phyloP scores from a whole-genome alignment of 257 asterid genomes.

The Agastache rugosa region DNA sequence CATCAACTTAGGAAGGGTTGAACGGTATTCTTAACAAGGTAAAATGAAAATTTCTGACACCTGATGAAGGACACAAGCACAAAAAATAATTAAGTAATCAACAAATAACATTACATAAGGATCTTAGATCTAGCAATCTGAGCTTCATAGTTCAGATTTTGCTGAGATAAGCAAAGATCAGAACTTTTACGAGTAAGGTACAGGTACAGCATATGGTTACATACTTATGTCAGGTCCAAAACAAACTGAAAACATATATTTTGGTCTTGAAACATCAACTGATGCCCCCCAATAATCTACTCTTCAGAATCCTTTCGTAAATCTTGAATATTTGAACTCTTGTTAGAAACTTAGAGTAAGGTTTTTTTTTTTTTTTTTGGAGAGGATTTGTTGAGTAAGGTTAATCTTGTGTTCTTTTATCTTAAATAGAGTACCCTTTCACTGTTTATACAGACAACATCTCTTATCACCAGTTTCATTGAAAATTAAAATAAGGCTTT shows the following conservation, averaged over 20 bases:
- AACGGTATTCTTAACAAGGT: not conserved
- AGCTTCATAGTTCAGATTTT: not conserved
- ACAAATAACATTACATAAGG: conserved; percentile 1
- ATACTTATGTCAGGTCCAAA: conserved; percentile 8
- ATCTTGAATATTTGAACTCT: conserved; percentile 11
- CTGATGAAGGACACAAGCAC: not conserved
- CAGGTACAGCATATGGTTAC: conserved; percentile 2
- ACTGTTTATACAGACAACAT: not conserved
- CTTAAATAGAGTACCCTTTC: not conserved
- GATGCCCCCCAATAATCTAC: not conserved
- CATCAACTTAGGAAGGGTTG: not conserved
- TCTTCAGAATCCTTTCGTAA: not conserved
- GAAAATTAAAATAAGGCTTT: not conserved
- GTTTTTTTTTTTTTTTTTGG: too few relatives aligned
- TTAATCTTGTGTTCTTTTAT: too few relatives aligned
- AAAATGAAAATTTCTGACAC: not conserved
- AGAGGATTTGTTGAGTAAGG: too few relatives aligned
- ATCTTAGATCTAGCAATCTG: not conserved
- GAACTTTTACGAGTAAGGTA: not conserved
- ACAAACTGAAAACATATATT: not conserved
- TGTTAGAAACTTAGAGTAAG: too few relatives aligned
- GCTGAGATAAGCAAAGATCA: not conserved
- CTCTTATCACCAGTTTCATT: not conserved
- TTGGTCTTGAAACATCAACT: conserved; percentile 1
- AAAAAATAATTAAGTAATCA: not conserved